A percentile compares a stretch with the other conserved stretches of the same genome.
Conservation (phyloP, 2,329 filamentous ascomycete species). For the Aureobasidium sp. region DNA sequence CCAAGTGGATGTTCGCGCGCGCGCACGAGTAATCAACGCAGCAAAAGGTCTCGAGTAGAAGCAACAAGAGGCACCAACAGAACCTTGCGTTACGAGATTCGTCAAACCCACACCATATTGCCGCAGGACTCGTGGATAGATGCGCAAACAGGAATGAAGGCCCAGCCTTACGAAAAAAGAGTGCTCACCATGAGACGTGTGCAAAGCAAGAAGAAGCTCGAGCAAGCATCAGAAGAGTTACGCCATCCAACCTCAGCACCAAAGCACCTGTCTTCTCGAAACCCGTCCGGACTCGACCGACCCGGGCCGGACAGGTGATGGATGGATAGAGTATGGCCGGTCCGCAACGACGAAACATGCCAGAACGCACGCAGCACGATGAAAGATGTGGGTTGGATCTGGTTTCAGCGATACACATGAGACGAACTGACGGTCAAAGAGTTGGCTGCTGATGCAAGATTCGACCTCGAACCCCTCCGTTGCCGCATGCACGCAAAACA, state of each 20-base stretch:
- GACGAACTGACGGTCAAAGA: neutral
- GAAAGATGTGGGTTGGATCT: neutral
- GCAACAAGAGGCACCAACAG: neutral
- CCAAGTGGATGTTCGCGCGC: neutral
- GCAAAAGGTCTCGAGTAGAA: neutral
- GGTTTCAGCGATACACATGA: neutral
- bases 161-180: neutral
- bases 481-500: neutral
- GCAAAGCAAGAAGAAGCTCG: neutral
- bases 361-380: neutral
- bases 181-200: neutral
- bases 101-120: neutral
- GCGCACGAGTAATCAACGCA: neutral
- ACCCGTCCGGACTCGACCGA: slow-evolving; percentile 2
- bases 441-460: neutral
- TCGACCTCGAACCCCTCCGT: neutral
- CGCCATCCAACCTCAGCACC: neutral
- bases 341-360: neutral
- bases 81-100: neutral
- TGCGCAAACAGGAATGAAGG: neutral
- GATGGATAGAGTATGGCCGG: neutral
- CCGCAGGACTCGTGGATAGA: too few relatives aligned
- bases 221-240: neutral
- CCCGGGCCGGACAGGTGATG: neutral
- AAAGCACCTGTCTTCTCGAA: neutral